Evolutionary conservation across 1,284 basidiomycete genomes (phyloP).

Genomic region (Ganoderma leucocontextum): DNA sequence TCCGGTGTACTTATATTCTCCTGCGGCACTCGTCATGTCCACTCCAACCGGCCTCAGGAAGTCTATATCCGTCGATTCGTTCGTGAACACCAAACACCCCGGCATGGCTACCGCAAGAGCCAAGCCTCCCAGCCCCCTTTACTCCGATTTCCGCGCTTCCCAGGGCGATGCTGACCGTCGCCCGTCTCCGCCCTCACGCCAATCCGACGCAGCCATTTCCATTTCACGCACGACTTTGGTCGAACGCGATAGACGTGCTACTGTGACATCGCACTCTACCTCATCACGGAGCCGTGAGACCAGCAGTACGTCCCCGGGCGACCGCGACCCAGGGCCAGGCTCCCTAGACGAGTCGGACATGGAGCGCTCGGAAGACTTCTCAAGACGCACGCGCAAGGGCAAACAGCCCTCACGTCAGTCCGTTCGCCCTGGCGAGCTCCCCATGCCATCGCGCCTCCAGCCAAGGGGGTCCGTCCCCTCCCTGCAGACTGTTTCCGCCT

Average conservation of each 20-base stretch:
- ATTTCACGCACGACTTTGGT: conserved; percentile 40
- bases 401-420: conserved; percentile 36
- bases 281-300: conserved; percentile 58
- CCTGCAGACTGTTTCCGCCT: conserved; percentile 46
- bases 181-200: conserved; percentile 19
- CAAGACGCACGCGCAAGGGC: conserved; percentile 38
- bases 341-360: conserved; percentile 59
- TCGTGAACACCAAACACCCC: conserved; percentile 57
- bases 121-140: conserved; percentile 39
- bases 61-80: conserved; percentile 79
- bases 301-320: conserved; percentile 57
- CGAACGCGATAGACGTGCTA: conserved; percentile 44
- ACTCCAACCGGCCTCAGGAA: conserved; percentile 62
- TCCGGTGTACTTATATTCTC: conserved; percentile 34
- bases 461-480: conserved; percentile 52
- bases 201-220: conserved; percentile 18
- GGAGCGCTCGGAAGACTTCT: conserved; percentile 55
- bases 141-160: conserved; percentile 32
- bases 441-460: conserved; percentile 60
- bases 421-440: conserved; percentile 59
- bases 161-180: conserved; percentile 27
- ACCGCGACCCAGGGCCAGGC: conserved; percentile 45
- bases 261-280: conserved; percentile 34
- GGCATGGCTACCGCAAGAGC: conserved; percentile 46
- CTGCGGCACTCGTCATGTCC: conserved; percentile 34